Base-by-base conservation (phyloP, 495 filamentous ascomycete species). In the Neurospora hispaniola region DNA sequence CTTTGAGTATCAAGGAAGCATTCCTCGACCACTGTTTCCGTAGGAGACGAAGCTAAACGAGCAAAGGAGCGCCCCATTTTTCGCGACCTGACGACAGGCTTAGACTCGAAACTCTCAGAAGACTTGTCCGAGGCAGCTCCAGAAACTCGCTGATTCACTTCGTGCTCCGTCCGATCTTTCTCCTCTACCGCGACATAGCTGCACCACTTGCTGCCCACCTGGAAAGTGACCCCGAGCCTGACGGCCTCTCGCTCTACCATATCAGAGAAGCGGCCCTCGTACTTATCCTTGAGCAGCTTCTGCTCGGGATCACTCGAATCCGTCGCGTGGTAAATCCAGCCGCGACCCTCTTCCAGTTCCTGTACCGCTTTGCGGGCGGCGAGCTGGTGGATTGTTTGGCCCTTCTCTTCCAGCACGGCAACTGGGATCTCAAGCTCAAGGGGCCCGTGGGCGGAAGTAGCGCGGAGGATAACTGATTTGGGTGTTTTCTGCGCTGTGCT, bases 291-390 rank as follows among this genome's bases (percentile, higher is more conserved):
- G 69, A 91, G 76, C 1, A 84, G 79, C 27, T 79, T 79, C 5
- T 82, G 84, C n/a, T 77, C 78, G 1, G 81, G 83, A 0, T 73
- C 70, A 6, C 40, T 72, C 12, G 66, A 44, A 3, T 86, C 81
- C 42, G 81, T 85, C 23, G 85, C 85, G 31, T 87, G 81, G 69
- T 79, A 78, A 41, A 93, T 80, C 89, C 91, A 93, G 20, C 91
- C 89, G 39, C 89, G 84, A 5, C 84, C 87, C 77, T 91, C 89
- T 78, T 93, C 90, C 0, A 94, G 84, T 71, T 93, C 91, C 35
- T 85, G 79, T 20, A 90, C 81, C 2, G 89, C 89, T 77, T 91
- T 92, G 69, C 86, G 86, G 0, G 90, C 90, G 2, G 90, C 90
- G 3, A 93, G 86, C 73, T 90, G 89, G 76, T 93, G 90, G 70